phyloP scores from a whole-genome alignment of 2,329 filamentous ascomycete species.

The Bertia moriformis region DNA sequence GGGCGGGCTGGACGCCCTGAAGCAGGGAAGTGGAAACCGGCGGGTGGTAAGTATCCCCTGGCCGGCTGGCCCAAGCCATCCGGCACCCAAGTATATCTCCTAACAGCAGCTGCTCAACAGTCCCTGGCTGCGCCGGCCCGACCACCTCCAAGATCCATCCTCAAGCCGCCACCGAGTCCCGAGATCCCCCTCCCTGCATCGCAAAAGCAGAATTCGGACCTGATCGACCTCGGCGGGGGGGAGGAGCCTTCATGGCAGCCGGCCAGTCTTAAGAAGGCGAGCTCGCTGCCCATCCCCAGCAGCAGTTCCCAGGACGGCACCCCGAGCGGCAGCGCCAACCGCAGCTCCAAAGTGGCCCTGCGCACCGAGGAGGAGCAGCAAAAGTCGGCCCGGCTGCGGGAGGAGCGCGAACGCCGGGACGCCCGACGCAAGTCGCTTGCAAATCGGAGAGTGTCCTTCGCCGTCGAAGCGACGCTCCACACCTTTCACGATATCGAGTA shows the following conservation, averaged over 20 bases:
- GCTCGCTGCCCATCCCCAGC: constrained; percentile 16
- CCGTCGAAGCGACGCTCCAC: constrained; percentile 51
- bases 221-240: constrained; percentile 23
- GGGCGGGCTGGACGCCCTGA: constrained; percentile 41
- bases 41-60: constrained; percentile 29
- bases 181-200: neutral
- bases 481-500: constrained; percentile 57
- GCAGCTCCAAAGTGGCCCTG: constrained; percentile 41
- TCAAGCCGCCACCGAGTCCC: too few relatives aligned
- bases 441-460: constrained; percentile 52
- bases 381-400: constrained; percentile 52
- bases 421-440: constrained; percentile 46
- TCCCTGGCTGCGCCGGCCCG: too few relatives aligned
- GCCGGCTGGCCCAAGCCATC: constrained; percentile 22
- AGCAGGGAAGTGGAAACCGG: constrained; percentile 34
- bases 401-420: constrained; percentile 48
- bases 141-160: too few relatives aligned
- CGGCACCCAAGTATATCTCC: too few relatives aligned
- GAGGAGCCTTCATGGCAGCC: constrained; percentile 12
- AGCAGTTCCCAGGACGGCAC: constrained; percentile 15
- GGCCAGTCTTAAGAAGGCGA: neutral
- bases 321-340: constrained; percentile 17
- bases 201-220: constrained; percentile 6
- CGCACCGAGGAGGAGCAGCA: constrained; percentile 59
- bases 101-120: too few relatives aligned